Evolutionary conservation across 345 rosid genomes (phyloP), one percentile per base, ranked within the genome.

Genomic region (Eucalyptus urophylla): DNA sequence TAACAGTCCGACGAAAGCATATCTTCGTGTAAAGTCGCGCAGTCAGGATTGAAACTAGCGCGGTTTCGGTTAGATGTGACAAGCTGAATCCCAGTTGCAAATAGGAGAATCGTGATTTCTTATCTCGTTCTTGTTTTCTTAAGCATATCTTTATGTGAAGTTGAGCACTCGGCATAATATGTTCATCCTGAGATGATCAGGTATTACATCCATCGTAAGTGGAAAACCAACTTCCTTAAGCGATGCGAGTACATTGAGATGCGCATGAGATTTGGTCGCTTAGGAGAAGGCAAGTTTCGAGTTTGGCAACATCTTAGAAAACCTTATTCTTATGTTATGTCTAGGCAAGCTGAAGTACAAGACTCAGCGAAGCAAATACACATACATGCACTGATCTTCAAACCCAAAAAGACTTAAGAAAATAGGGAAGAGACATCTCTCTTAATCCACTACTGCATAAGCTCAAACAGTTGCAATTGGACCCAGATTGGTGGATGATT

Each of bases 391-490:
- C 15, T 76, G 27, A 40, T 40, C 85, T 40, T 40, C 47, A 43
- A 40, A 40, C 85, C 12, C 85, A 76, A 40, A 17, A 33, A 10
- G 83, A 76, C 47, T 76, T 76, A 76, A 72, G 83, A 72, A 21
- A 40, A 76, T 76, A 76, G 29, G 24, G 2, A 76, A 37, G 47
- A 76, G 47, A 76, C 29, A 6, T 11, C 24, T 22, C 29, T 76
- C 29, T 76, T 6, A 21, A 40, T 21, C 29, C 29, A 6, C 85
- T 76, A 11, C 27, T 17, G 47, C 24, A 76, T 40, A 76, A 40
- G 85, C 29, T 76, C 88, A 93, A 67, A 94, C 95, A 8, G 92
- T 87, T 14, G 94, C 93, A 69, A 90, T 91, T 3, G 96, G 93
- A 69, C 87, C 95, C 90, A 86, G 43, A 12, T 80, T 86, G 21